Evolutionary conservation across 352 stramenopile genomes (phyloP).

Genomic region (Phytophthora citrophthora): DNA sequence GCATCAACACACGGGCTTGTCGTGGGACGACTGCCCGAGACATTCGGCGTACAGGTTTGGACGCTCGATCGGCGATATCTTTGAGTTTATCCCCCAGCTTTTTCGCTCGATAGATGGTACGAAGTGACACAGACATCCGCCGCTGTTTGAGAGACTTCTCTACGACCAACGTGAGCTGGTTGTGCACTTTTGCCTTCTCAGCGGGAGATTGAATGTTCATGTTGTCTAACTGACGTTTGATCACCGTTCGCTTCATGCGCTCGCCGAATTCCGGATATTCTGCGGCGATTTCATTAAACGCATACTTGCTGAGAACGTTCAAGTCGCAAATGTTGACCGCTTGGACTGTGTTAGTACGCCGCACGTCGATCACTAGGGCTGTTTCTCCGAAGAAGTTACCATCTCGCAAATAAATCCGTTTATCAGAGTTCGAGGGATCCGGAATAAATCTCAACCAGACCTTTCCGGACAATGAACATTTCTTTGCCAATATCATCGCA

Average conservation of each 20-base stretch:
- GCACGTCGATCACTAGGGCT: conserved; percentile 80
- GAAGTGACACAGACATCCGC: conserved; percentile 73
- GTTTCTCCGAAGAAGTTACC: conserved; percentile 84
- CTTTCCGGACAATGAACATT: conserved; percentile 90
- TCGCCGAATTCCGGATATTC: conserved; percentile 84
- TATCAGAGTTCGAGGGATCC: conserved; percentile 53
- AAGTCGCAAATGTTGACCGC: conserved; percentile 83
- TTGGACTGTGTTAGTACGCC: conserved; percentile 77
- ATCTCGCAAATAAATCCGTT: conserved; percentile 75
- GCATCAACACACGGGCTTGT: conserved; percentile 15
- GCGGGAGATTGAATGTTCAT: conserved; percentile 82
- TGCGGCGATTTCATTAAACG: conserved; percentile 84
- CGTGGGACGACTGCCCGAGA: conserved; percentile 21
- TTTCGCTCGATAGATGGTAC: conserved; percentile 81
- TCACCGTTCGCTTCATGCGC: conserved; percentile 82
- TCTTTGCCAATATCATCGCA: conserved; percentile 84
- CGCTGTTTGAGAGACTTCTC: conserved; percentile 82
- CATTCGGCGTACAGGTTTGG: conserved; percentile 34
- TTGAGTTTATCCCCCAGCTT: conserved; percentile 85
- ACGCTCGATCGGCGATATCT: conserved; percentile 74
- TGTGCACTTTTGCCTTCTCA: conserved; percentile 80
- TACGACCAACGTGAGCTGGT: conserved; percentile 78
- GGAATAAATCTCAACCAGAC: conserved; percentile 79
- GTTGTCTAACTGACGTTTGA: conserved; percentile 83
- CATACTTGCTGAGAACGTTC: conserved; percentile 77